phyloP scores from a whole-genome alignment of 305 asterid genomes.

The Rubia tinctorum region DNA sequence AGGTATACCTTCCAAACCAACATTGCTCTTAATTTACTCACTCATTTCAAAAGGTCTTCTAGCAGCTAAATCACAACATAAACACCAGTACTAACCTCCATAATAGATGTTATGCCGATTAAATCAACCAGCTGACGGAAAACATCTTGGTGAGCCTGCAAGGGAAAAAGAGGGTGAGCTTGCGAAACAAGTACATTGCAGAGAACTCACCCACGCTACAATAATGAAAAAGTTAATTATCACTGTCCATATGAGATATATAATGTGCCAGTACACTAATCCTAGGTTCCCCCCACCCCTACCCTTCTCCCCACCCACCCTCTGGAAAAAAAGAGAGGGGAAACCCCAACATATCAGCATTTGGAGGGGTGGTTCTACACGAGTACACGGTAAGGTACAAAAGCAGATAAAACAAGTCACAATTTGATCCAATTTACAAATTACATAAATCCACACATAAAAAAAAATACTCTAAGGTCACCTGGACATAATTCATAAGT shows the following conservation, averaged over 20 bases:
- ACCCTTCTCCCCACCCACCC: neutral
- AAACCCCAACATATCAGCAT: neutral
- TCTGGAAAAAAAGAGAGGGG: neutral
- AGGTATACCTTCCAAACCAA: neutral
- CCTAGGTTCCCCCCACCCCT: neutral
- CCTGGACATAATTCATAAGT: conserved; percentile 97
- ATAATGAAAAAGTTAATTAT: neutral
- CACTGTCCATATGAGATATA: neutral
- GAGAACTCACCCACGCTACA: neutral
- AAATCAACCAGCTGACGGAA: conserved; percentile 88
- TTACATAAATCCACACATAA: conserved; percentile 8
- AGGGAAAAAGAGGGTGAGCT: conserved; percentile 8
- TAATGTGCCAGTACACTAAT: neutral
- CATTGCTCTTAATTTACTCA: conserved; percentile 11
- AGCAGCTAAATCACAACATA: conserved; percentile 2
- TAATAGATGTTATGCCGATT: conserved; percentile 95
- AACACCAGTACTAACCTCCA: conserved; percentile 69
- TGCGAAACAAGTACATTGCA: neutral
- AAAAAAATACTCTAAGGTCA: conserved; percentile 20
- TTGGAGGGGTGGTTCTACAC: neutral
- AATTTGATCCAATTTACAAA: neutral
- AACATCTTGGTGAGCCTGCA: conserved; percentile 36
- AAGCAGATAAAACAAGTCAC: neutral
- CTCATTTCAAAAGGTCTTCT: neutral
- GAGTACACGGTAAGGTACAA: neutral